These are phyloP conservation scores for Westerdykella sp. DNA, from an alignment of 2,329 filamentous ascomycete species.

Conservation along the genomic window DNA sequence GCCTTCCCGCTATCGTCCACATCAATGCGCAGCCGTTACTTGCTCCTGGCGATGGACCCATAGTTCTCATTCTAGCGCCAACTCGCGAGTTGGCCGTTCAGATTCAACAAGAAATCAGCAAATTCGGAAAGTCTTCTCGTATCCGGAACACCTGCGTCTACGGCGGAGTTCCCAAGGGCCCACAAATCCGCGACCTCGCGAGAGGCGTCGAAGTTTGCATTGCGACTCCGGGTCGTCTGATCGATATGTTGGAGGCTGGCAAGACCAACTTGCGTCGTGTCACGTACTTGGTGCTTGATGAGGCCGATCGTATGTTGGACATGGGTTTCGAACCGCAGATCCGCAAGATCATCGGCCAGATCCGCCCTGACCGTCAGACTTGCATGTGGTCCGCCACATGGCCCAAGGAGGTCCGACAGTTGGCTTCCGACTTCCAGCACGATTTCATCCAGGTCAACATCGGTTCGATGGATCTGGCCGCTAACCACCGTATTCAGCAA, in stretches of 20 bases:
- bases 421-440: slow-evolving; percentile 83
- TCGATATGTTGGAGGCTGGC: slow-evolving; percentile 96
- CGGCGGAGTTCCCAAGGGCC: slow-evolving; percentile 96
- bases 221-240: slow-evolving; percentile 92
- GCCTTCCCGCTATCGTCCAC: slow-evolving; percentile 95
- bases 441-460: slow-evolving; percentile 99
- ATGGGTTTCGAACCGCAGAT: slow-evolving; percentile 99
- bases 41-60: slow-evolving; percentile 89
- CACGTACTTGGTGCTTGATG: slow-evolving; percentile 95
- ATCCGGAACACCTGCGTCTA: slow-evolving; percentile 99
- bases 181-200: slow-evolving; percentile 89
- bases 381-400: slow-evolving; percentile 99
- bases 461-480: slow-evolving; percentile 88
- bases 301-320: slow-evolving; percentile 99
- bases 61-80: slow-evolving; percentile 90
- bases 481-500: slow-evolving; percentile 97
- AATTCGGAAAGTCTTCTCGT: slow-evolving; percentile 95
- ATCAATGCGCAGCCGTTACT: slow-evolving; percentile 98
- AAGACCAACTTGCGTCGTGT: slow-evolving; percentile 98
- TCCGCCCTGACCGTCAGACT: slow-evolving; percentile 95
- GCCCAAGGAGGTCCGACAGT: slow-evolving; percentile 94
- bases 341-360: slow-evolving; percentile 96
- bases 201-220: slow-evolving; percentile 98
- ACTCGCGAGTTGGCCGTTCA: slow-evolving; percentile 97
- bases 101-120: slow-evolving; percentile 97